Percentiles rank a stretch among this genome's conserved stretches.
Conservation (phyloP, 495 filamentous ascomycete species). For the Penicillium parvum region DNA sequence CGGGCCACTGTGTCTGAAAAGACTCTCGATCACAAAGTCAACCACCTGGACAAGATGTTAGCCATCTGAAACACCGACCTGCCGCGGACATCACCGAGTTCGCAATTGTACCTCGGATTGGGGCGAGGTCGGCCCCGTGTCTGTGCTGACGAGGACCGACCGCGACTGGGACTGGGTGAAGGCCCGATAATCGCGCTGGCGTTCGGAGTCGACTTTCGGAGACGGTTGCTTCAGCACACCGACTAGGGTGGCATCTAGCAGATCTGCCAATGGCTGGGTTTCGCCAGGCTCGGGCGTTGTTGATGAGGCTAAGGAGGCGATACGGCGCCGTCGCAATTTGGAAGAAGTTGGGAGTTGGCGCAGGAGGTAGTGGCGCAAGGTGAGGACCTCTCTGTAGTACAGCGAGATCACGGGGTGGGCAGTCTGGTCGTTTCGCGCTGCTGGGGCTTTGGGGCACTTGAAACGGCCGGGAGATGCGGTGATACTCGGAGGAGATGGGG, state of each 20-base stretch:
- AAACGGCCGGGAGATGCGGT: conserved; percentile 16
- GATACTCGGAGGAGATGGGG: conserved; percentile 19
- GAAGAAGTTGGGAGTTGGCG: conserved; percentile 48
- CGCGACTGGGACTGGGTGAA: conserved; percentile 60
- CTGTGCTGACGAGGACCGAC: conserved; percentile 31
- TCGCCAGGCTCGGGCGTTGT: neutral
- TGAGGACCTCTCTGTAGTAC: conserved; percentile 66
- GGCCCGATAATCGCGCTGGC: conserved; percentile 53
- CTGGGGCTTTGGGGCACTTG: conserved; percentile 9
- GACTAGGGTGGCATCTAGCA: conserved; percentile 69
- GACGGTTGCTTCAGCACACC: conserved; percentile 42
- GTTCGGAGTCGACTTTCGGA: conserved; percentile 34
- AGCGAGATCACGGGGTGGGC: conserved; percentile 64
- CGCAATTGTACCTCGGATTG: conserved; percentile 57
- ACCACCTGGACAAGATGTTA: conserved; percentile 58
- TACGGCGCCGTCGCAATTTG: conserved; percentile 47
- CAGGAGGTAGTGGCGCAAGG: conserved; percentile 68
- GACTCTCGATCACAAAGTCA: conserved; percentile 71
- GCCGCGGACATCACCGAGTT: neutral
- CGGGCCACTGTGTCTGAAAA: conserved; percentile 58
- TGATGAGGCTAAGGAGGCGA: conserved; percentile 30
- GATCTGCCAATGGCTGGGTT: conserved; percentile 32
- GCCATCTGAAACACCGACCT: conserved; percentile 2
- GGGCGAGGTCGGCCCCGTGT: conserved; percentile 35
- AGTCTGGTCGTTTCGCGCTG: conserved; percentile 12